phyloP scores from a whole-genome alignment of 768 basidiomycete species.

The Mycena epipterygia region DNA sequence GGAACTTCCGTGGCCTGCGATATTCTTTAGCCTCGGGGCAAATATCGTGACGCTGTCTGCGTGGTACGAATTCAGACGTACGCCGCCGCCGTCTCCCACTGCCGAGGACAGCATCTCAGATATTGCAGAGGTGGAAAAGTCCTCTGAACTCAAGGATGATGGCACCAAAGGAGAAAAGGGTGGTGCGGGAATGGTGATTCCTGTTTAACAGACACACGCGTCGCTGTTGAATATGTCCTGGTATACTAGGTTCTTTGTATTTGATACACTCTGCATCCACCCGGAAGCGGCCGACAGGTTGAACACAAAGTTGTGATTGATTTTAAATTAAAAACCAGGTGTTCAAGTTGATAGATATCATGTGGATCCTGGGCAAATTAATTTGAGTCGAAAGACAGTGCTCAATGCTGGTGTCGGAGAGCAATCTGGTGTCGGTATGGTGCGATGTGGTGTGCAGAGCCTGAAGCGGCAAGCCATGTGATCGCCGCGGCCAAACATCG shows the following conservation, averaged over 20 bases:
- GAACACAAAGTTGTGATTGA: no score
- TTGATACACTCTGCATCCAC: no score
- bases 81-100: not conserved
- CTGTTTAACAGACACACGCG: not conserved
- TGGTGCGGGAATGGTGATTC: not conserved
- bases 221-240: no score
- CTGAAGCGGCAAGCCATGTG: not conserved
- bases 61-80: constrained; percentile 22
- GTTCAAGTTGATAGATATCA: no score
- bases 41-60: constrained; percentile 16
- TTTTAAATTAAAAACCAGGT: no score
- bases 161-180: not conserved
- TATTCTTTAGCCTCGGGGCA: constrained; percentile 19
- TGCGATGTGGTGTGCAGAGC: not conserved
- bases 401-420: not conserved
- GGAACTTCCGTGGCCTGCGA: constrained; percentile 13
- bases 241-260: no score
- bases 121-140: constrained; percentile 1
- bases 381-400: no score
- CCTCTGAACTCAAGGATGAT: not conserved
- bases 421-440: not conserved
- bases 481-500: not conserved
- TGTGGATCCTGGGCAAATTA: no score
- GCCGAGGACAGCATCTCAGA: constrained; percentile 6
- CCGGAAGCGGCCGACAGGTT: no score